phyloP scores from a whole-genome alignment of 225 moss, liverwort and hornwort genomes.

The Thuidium tamariscinum region DNA sequence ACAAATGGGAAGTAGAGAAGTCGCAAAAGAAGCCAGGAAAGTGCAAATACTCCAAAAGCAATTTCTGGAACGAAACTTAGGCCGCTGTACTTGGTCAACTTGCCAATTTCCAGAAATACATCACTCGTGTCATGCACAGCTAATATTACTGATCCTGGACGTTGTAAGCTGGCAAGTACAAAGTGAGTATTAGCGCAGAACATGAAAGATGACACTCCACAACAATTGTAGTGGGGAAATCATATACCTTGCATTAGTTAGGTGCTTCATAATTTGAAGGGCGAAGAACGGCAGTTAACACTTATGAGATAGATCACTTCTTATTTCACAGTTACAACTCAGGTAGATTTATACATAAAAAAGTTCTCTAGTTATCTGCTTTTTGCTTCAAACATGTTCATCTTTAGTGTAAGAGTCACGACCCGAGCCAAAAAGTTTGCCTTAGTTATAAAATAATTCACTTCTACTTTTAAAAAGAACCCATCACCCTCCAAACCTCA shows the following conservation, averaged over 20 bases:
- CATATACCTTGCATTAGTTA: background rate
- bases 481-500: background rate
- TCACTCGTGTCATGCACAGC: slow-evolving; percentile 85
- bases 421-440: background rate
- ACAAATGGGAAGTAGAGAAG: slow-evolving; percentile 68
- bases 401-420: background rate
- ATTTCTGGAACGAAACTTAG: slow-evolving; percentile 65
- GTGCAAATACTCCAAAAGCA: slow-evolving; percentile 57
- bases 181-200: background rate
- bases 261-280: background rate
- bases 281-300: background rate
- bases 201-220: background rate
- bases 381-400: background rate
- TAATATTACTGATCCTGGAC: slow-evolving; percentile 67
- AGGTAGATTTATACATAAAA: background rate
- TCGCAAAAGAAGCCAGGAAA: slow-evolving; percentile 79
- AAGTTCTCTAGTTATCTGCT: background rate
- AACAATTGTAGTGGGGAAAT: background rate
- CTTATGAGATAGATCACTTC: background rate
- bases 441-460: background rate
- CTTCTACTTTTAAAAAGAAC: background rate
- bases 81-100: slow-evolving; percentile 83
- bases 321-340: background rate
- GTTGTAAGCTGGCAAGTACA: slow-evolving; percentile 55
- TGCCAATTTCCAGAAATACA: slow-evolving; percentile 75